phyloP scores from a whole-genome alignment of 1,284 basidiomycete genomes.

The Lentinula novae-zelandiae region DNA sequence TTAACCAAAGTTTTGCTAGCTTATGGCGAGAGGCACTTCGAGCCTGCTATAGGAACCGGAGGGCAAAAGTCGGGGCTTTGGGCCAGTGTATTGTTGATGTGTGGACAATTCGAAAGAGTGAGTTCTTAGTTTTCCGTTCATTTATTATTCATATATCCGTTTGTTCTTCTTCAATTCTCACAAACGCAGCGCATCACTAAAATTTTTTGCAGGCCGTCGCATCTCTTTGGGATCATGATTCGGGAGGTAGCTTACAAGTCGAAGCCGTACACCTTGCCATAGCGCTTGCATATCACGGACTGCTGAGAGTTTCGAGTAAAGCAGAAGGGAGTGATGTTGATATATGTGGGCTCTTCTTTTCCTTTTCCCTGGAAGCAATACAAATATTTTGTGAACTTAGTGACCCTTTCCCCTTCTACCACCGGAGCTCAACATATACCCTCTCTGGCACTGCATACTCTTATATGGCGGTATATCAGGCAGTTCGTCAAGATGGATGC shows the following conservation, averaged over 20 bases:
- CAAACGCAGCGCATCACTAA: neutral
- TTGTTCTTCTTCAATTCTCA: too few species aligned
- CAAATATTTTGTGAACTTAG: constrained; percentile 29
- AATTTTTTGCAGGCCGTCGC: constrained; percentile 66
- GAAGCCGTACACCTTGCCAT: constrained; percentile 96
- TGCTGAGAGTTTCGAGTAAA: constrained; percentile 79
- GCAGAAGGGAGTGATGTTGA: constrained; percentile 80
- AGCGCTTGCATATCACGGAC: constrained; percentile 90
- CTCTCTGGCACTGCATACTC: constrained; percentile 74
- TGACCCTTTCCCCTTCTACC: constrained; percentile 53
- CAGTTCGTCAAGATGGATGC: constrained; percentile 91
- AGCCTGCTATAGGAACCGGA: constrained; percentile 55
- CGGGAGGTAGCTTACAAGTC: constrained; percentile 52
- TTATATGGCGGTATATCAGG: constrained; percentile 92
- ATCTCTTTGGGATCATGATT: constrained; percentile 87
- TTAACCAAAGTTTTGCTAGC: constrained; percentile 80
- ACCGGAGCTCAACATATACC: constrained; percentile 22
- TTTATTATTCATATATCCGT: too few species aligned
- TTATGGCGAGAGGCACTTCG: constrained; percentile 92
- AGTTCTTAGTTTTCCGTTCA: constrained; percentile 21
- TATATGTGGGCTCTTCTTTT: constrained; percentile 54
- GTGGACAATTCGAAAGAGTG: constrained; percentile 92
- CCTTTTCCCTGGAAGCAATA: neutral
- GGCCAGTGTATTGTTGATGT: constrained; percentile 89
- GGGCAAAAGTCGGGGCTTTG: constrained; percentile 66